Evolutionary conservation across 495 filamentous ascomycete species (phyloP).

Genomic region (Platismatia glauca): DNA sequence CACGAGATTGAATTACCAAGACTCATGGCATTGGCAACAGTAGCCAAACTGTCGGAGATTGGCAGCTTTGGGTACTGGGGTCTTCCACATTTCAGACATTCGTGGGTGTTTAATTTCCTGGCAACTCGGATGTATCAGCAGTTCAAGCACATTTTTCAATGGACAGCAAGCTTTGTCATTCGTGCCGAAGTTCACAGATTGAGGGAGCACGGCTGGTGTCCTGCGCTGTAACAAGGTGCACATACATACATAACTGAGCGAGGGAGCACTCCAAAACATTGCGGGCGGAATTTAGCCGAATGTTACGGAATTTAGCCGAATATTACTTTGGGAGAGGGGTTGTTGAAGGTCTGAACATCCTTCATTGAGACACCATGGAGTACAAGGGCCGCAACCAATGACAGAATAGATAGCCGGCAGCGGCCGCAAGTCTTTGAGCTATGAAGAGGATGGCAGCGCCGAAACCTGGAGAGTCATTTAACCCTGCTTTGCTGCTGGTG

Average conservation of each 20-base stretch:
- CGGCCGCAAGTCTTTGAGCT: neutral
- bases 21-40: no score
- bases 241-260: no score
- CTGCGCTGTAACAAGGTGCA: no score
- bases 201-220: no score
- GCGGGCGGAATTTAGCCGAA: neutral
- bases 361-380: neutral
- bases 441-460: constrained; percentile 2
- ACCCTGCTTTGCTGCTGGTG: constrained; percentile 61
- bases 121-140: neutral
- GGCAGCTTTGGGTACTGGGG: no score
- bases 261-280: neutral
- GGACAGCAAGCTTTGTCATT: neutral
- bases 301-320: neutral
- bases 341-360: neutral
- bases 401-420: neutral
- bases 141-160: neutral
- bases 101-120: no score
- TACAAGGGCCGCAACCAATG: no score
- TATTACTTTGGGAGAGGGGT: no score
- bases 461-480: constrained; percentile 28
- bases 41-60: no score
- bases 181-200: neutral
- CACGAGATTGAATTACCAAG: neutral
- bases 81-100: no score